Evolutionary conservation across 176 grass and related monocot species (phyloP).

Genomic region (Cenchrus fungigraminus): DNA sequence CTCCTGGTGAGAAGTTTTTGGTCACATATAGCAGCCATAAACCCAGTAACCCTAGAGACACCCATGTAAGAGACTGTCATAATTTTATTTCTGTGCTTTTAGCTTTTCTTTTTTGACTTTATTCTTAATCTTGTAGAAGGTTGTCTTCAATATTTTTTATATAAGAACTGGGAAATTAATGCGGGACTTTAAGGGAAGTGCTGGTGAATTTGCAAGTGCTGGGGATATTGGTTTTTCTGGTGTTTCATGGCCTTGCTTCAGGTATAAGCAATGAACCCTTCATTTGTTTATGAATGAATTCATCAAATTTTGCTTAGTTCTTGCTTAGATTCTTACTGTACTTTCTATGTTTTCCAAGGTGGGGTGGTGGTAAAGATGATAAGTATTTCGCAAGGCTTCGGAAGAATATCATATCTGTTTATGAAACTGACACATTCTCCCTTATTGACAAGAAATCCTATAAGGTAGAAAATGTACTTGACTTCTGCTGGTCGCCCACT

Average conservation of each 20-base stretch:
- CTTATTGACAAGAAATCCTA: constrained; percentile 92
- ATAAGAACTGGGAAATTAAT: constrained; percentile 88
- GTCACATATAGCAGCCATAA: constrained; percentile 91
- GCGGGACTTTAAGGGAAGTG: constrained; percentile 90
- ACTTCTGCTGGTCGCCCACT: constrained; percentile 86
- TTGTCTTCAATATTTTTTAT: constrained; percentile 87
- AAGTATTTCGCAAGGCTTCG: constrained; percentile 96
- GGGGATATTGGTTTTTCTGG: constrained; percentile 73
- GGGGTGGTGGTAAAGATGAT: constrained; percentile 85
- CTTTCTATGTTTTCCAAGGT: constrained; percentile 57
- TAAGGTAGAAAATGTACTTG: constrained; percentile 88
- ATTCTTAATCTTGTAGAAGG: constrained; percentile 52
- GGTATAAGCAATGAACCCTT: constrained; percentile 39
- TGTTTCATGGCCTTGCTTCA: constrained; percentile 87
- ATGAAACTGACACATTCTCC: constrained; percentile 86
- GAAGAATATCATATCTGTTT: constrained; percentile 88
- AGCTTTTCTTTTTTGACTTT: constrained; percentile 19
- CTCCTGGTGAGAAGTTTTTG: constrained; percentile 82
- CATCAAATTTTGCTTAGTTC: not conserved
- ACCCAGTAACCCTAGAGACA: constrained; percentile 86
- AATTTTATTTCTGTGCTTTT: constrained; percentile 1
- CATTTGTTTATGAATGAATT: constrained; percentile 25
- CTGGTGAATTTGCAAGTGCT: constrained; percentile 72
- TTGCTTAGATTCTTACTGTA: constrained; percentile 31
- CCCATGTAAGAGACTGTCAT: constrained; percentile 62